Base-by-base conservation (phyloP, 768 basidiomycete genomes). In the Guyanaporus albipodus region DNA sequence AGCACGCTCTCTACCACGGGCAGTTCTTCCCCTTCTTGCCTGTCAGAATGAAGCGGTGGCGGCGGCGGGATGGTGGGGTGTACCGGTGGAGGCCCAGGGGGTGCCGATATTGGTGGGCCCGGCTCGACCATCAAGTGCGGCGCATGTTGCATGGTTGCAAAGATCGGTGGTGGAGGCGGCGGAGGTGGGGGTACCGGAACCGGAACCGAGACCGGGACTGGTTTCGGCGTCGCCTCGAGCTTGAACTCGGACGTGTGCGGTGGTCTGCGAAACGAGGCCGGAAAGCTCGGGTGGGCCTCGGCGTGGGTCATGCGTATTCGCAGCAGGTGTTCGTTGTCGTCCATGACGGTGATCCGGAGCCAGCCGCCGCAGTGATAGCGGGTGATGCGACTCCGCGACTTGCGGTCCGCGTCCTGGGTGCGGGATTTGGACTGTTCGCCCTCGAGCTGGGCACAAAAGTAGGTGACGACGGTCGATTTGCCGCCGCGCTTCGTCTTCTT, bases 301-400 rank as follows among this genome's bases (percentile, higher is more conserved):
- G 66, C 62, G 31, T 66, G 64, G 0, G 64, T 68, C 66, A 66
- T 66, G 43, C 64, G 64, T 56, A 66, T 68, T 23, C 64, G 64
- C 26, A 66, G 45, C 22, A 68, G 64, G 23, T 56, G 57, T 35
- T 66, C 64, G 35, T 68, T 66, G 43, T 66, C 66, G 18, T 66
- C 66, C 66, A 66, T 64, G 47, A 68, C 67, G 23, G 64, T 66
- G 49, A 66, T 68, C 18, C 66, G 64, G 19, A 66, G 56, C 64
- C 64, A 66, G 15, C 64, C 64, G 2, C 66, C 64, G 26, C 64
- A 66, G 29, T 68, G 66, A 21, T 64, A 66, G 28, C 64, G 64
- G 2, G 60, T 64, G 48, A 66, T 66, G 36, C 66, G 63, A 46
- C 59, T 62, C 15, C 64, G 62, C 39, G 66, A 68, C 51, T 68